Evolutionary conservation across 768 basidiomycete species (phyloP).

Genomic region (Pholiota conissans): DNA sequence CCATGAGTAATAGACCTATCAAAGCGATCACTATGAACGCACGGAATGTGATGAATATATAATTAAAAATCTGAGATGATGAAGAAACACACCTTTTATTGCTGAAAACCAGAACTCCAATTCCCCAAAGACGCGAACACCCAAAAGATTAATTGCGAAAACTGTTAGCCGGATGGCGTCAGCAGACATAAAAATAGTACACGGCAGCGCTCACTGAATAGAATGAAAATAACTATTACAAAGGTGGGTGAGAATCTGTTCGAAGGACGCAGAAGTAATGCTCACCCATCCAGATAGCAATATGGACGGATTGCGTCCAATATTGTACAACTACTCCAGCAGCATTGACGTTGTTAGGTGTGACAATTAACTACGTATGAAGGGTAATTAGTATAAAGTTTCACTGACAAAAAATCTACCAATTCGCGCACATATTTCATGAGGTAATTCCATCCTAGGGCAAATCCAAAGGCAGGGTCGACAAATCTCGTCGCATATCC

Average conservation of each 20-base stretch:
- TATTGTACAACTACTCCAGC: constrained; percentile 54
- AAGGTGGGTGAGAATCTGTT: neutral
- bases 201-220: constrained; percentile 40
- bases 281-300: constrained; percentile 60
- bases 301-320: constrained; percentile 45
- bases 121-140: constrained; percentile 68
- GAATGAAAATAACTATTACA: constrained; percentile 57
- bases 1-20: constrained; percentile 55
- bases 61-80: constrained; percentile 20
- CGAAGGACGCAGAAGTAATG: neutral
- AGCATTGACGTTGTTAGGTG: constrained; percentile 66
- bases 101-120: constrained; percentile 75
- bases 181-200: neutral
- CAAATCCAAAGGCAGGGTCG: constrained; percentile 70
- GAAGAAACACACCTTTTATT: constrained; percentile 61
- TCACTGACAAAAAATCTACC: neutral
- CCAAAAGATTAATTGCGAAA: constrained; percentile 56
- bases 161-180: constrained; percentile 30
- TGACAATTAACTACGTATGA: constrained; percentile 58
- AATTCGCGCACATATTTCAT: constrained; percentile 46
- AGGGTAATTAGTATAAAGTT: constrained; percentile 2
- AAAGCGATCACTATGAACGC: constrained; percentile 36
- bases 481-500: constrained; percentile 67
- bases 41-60: neutral
- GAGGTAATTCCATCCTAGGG: constrained; percentile 65